Evolutionary conservation across 306 rosid species (phyloP).

Genomic region (Pterocarpus santalinus): DNA sequence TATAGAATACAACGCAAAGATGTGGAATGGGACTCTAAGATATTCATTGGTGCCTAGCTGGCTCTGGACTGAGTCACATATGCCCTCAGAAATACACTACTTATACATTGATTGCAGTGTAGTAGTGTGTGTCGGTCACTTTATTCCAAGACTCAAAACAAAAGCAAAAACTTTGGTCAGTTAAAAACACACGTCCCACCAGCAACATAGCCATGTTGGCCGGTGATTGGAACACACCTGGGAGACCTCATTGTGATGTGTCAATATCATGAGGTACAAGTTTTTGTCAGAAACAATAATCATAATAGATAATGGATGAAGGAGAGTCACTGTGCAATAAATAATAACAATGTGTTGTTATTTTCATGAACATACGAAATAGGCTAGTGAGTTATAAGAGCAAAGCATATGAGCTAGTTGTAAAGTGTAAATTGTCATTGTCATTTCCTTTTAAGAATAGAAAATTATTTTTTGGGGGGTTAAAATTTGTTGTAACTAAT

Average conservation of each 20-base stretch:
- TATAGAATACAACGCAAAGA: no score
- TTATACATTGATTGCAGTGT: slow-evolving; percentile 12
- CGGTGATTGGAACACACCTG: not conserved
- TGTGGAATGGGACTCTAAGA: no score
- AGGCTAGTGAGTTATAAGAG: no score
- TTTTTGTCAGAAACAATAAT: not conserved
- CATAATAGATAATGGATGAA: not conserved
- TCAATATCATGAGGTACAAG: slow-evolving; percentile 42
- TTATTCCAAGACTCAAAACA: slow-evolving; percentile 38
- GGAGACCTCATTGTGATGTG: slow-evolving; percentile 27
- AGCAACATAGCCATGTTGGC: not conserved
- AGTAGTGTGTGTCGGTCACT: slow-evolving; percentile 34
- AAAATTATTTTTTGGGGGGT: no score
- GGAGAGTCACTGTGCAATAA: not conserved
- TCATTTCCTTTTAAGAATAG: not conserved
- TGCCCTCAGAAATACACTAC: not conserved
- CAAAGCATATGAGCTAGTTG: not conserved
- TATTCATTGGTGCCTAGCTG: not conserved
- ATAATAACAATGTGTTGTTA: not conserved
- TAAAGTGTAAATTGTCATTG: not conserved
- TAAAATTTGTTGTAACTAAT: not conserved
- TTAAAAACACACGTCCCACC: not conserved
- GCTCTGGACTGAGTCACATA: not conserved
- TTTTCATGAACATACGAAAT: not conserved
- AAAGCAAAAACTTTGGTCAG: slow-evolving; percentile 34